Percentiles rank a stretch among this genome's conserved stretches.
Conservation (phyloP, 495 filamentous ascomycete species). For the Paragyromitra xinjiangensis region DNA sequence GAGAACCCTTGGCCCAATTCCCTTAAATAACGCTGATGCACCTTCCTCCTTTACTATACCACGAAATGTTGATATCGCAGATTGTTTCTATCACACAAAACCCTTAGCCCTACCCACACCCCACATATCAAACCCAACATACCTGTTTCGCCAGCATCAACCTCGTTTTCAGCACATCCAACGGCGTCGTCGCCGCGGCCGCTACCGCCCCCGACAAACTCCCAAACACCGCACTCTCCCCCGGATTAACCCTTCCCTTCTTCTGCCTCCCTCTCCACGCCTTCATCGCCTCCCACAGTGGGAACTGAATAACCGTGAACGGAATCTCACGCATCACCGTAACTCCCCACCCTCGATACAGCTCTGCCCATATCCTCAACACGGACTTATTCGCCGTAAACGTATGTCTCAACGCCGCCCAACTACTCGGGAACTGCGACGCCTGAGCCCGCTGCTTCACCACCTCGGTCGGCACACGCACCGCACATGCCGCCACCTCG, state of each 20-base stretch:
- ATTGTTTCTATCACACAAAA: constrained; percentile 52
- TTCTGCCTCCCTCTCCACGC: constrained; percentile 53
- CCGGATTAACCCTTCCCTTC: constrained; percentile 67
- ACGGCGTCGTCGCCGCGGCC: constrained; percentile 86
- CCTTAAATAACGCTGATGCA: constrained; percentile 80
- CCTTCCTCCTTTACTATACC: constrained; percentile 77
- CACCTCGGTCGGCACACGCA: constrained; percentile 94
- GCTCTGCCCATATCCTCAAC: constrained; percentile 74
- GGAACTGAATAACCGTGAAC: constrained; percentile 96
- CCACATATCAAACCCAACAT: constrained; percentile 18
- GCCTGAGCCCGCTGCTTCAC: constrained; percentile 97
- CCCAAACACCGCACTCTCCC: constrained; percentile 87
- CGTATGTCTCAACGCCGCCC: constrained; percentile 73
- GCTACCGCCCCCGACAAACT: constrained; percentile 84
- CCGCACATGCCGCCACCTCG: constrained; percentile 90
- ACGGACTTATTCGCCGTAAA: constrained; percentile 66
- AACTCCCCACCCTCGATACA: constrained; percentile 89
- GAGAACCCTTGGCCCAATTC: constrained; percentile 84
- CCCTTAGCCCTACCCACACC: neutral
- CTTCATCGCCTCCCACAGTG: constrained; percentile 95
- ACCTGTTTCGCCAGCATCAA: constrained; percentile 81
- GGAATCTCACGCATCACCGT: constrained; percentile 96
- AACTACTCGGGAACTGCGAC: constrained; percentile 70
- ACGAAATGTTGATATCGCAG: constrained; percentile 63
- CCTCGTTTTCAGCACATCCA: constrained; percentile 96